A percentile compares a stretch with the other conserved stretches of the same genome.
Evolutionary conservation across 768 basidiomycete genomes (phyloP).

Genomic region (Cystofilobasidium capitatum): DNA sequence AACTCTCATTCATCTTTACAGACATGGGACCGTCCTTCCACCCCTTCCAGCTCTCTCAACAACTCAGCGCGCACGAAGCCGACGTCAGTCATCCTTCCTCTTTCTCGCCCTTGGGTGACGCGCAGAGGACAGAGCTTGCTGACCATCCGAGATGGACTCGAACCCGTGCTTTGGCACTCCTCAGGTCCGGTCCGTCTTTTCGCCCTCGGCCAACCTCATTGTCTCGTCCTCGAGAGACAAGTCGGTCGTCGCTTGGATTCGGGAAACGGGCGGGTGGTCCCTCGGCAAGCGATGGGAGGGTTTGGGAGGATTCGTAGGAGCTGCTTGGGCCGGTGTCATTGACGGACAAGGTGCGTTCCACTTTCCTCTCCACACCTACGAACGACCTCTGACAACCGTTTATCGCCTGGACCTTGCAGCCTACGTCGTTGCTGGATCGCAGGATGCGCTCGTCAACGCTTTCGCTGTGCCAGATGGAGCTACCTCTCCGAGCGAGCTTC

Average conservation of each 20-base stretch:
- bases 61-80: constrained; percentile 5
- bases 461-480: constrained; percentile 41
- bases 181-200: constrained; percentile 71
- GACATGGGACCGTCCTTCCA: constrained; percentile 6
- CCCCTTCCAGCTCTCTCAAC: constrained; percentile 14
- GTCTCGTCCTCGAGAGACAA: constrained; percentile 87
- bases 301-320: constrained; percentile 50
- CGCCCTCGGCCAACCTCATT: constrained; percentile 65
- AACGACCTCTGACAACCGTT: constrained; percentile 21
- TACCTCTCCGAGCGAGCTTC: constrained; percentile 42
- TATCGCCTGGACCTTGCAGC: constrained; percentile 45
- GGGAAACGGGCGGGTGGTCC: constrained; percentile 40
- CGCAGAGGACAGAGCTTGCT: background rate
- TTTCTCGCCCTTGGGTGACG: background rate
- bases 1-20: background rate
- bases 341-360: constrained; percentile 39
- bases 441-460: constrained; percentile 77
- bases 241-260: constrained; percentile 72
- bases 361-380: constrained; percentile 6
- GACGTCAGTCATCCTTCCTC: constrained; percentile 1
- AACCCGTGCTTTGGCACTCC: no score
- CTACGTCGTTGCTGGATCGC: constrained; percentile 75
- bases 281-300: constrained; percentile 42
- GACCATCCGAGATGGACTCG: background rate
- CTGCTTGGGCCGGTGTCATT: constrained; percentile 66